Conservation (phyloP, 768 basidiomycete species). For the Suillus tomentosus region DNA sequence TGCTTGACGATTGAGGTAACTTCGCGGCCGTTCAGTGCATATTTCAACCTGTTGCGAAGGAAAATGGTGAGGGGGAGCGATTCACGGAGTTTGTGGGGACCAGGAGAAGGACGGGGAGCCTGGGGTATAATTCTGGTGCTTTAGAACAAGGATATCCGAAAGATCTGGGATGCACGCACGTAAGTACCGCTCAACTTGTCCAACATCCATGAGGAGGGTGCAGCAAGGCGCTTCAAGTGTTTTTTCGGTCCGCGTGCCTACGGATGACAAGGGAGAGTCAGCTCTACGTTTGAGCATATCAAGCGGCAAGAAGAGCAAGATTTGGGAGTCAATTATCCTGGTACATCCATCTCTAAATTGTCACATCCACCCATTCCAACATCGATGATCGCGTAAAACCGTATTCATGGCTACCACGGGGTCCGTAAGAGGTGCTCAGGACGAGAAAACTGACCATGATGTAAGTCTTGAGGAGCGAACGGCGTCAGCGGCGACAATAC, state of each 20-base stretch:
- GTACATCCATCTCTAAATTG: constrained; percentile 21
- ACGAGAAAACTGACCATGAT: constrained; percentile 34
- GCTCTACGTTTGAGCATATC: constrained; percentile 8
- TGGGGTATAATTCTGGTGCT: constrained; percentile 28
- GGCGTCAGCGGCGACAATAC: constrained; percentile 23
- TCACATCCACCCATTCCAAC: constrained; percentile 31
- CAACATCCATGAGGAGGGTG: constrained; percentile 99
- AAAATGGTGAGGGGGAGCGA: constrained; percentile 96
- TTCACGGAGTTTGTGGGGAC: constrained; percentile 99
- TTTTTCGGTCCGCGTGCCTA: constrained; percentile 99
- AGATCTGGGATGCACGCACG: constrained; percentile 48
- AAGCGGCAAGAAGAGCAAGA: constrained; percentile 4
- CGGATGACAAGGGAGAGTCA: constrained; percentile 24
- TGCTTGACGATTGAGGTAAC: constrained; percentile 94
- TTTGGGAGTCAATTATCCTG: constrained; percentile 9
- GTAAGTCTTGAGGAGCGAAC: constrained; percentile 29
- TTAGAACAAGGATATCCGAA: not conserved
- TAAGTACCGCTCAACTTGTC: constrained; percentile 97
- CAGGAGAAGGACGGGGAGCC: constrained; percentile 96
- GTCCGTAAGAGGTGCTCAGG: constrained; percentile 1
- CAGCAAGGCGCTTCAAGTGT: constrained; percentile 96
- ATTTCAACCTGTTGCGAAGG: constrained; percentile 99
- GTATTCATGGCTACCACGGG: not conserved
- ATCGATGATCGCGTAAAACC: constrained; percentile 5
- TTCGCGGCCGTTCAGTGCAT: constrained; percentile 95